These are phyloP conservation scores for Phyllosticta citrichinensis DNA, from an alignment of 2,329 filamentous ascomycete genomes.

Conservation along the genomic window DNA sequence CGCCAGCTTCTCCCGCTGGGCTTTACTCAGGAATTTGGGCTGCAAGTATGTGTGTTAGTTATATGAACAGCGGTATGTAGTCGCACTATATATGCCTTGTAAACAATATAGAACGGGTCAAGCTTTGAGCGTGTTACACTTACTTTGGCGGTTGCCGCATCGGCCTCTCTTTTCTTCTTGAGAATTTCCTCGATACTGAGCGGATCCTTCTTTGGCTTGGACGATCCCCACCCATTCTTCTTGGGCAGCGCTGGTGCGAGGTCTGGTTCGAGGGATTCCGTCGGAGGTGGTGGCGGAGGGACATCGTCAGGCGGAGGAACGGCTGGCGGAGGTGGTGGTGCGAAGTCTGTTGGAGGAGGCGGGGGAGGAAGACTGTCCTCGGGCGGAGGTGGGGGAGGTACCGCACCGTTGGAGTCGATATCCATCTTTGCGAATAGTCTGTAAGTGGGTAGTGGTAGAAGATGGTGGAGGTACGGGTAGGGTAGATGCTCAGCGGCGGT, in stretches of 20 bases:
- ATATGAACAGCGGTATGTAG: constrained; percentile 10
- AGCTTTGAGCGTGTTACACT: constrained; percentile 3
- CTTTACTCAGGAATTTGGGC: constrained; percentile 79
- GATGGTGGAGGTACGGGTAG: neutral
- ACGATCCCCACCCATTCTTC: constrained; percentile 46
- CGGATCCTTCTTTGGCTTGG: constrained; percentile 36
- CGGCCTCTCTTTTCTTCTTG: constrained; percentile 74
- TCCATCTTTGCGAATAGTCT: neutral
- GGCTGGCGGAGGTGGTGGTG: constrained; percentile 31
- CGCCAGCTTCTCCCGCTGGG: constrained; percentile 69
- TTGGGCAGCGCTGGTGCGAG: constrained; percentile 30
- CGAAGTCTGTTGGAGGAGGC: constrained; percentile 32
- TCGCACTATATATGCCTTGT: constrained; percentile 19
- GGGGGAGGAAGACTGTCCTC: constrained; percentile 20
- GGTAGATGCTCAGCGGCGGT: neutral
- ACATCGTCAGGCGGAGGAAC: constrained; percentile 12
- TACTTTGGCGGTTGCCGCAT: constrained; percentile 71
- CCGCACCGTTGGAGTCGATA: neutral
- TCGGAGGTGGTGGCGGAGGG: constrained; percentile 12
- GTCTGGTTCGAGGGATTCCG: constrained; percentile 15
- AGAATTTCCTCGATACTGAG: constrained; percentile 80
- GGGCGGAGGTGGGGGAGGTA: constrained; percentile 11
- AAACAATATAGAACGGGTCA: constrained; percentile 9
- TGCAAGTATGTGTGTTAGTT: constrained; percentile 22
- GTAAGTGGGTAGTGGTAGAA: neutral